Conservation (phyloP, 305 asterid genomes). For the Fraxinus ornus region DNA sequence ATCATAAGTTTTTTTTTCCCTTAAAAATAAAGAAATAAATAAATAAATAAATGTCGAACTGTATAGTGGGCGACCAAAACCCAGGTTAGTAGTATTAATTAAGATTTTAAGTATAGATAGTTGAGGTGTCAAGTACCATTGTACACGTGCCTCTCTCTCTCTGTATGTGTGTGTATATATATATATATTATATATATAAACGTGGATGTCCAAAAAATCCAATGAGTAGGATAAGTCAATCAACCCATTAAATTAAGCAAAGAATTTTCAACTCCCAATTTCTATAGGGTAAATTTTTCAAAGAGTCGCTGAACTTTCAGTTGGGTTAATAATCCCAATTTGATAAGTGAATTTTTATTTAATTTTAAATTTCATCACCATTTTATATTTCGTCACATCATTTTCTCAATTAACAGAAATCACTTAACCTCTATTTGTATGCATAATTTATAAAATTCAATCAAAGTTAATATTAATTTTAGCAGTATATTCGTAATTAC, state of each 20-base stretch:
- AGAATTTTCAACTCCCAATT: not conserved
- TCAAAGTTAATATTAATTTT: too few species aligned
- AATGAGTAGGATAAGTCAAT: not conserved
- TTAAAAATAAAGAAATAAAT: too few species aligned
- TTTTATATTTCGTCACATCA: not conserved
- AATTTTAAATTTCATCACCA: not conserved
- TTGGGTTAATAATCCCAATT: not conserved
- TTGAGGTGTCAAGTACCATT: conserved; percentile 31
- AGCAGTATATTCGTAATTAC: not conserved
- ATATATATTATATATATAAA: not conserved
- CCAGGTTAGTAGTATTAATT: not conserved
- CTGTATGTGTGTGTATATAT: too few species aligned
- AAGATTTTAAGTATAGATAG: conserved; percentile 11
- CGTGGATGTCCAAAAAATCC: not conserved
- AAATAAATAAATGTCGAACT: not conserved
- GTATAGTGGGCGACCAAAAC: not conserved
- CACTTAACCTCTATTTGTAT: not conserved
- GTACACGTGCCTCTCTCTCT: too few species aligned
- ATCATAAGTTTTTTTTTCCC: too few species aligned
- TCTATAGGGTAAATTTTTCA: not conserved
- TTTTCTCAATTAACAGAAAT: too few species aligned
- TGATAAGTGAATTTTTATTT: not conserved
- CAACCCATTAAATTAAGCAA: not conserved
- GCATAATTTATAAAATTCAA: not conserved
- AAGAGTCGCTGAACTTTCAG: not conserved